A percentile compares a stretch with the other conserved stretches of the same genome.
Evolutionary conservation across 2,329 filamentous ascomycete genomes (phyloP).

Genomic region (Sporothrix phasma): DNA sequence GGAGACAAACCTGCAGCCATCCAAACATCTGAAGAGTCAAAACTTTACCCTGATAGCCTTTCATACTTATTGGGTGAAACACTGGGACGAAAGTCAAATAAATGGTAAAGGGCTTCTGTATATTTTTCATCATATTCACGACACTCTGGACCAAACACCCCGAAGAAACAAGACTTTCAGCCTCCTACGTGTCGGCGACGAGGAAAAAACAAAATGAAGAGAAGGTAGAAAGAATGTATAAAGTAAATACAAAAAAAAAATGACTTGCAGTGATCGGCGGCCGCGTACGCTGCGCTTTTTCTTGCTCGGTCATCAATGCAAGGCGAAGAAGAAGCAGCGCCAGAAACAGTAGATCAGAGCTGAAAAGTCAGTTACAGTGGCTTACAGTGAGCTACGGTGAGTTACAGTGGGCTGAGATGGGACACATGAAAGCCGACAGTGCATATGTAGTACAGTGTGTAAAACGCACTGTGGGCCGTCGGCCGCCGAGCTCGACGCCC

Average conservation of each 20-base stretch:
- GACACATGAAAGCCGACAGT: neutral
- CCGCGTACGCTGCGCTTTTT: neutral
- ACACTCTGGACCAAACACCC: neutral
- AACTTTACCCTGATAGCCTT: no score
- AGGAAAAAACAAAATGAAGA: neutral
- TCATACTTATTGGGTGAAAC: no score
- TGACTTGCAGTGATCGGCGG: slow-evolving; percentile 1
- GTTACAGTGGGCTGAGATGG: neutral
- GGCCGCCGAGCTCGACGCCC: neutral
- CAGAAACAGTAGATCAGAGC: neutral
- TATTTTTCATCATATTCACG: no score
- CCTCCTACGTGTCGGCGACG: neutral
- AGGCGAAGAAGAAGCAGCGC: neutral
- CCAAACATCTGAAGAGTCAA: neutral
- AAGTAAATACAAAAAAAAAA: neutral
- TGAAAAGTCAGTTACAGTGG: neutral
- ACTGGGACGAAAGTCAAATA: neutral
- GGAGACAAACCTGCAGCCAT: no score
- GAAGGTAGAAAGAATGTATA: neutral
- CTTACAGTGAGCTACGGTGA: neutral
- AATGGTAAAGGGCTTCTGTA: no score
- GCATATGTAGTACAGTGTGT: neutral
- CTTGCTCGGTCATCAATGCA: neutral
- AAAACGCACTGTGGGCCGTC: neutral
- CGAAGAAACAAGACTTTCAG: neutral